Base-by-base conservation (phyloP, 129 eudicot species). In the Dittrichia graveolens region DNA sequence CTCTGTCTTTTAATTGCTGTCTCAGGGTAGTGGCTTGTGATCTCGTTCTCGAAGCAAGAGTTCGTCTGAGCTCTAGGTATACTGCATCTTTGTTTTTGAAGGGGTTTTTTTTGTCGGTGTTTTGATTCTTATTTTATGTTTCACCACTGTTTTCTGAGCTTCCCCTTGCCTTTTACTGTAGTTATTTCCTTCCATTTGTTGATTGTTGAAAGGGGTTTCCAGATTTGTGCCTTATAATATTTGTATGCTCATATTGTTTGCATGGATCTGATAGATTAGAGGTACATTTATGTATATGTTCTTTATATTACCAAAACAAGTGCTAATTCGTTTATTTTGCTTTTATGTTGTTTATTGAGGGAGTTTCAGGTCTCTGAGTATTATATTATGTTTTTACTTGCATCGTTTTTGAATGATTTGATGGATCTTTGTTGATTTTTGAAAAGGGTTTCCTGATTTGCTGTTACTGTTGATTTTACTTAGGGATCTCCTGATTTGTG, bases 11-110 rank as follows among this genome's bases (percentile, higher is more conserved):
- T 7, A 12, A 6, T 46, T 34, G 4, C 6, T 54, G 54, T 61
- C 14, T 48, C 42, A 62, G 62, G 69, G 50, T 31, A 50, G 50
- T 48, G 34, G 71, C 53, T 50, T 34, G 63, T 50, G 44, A 19
- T 50, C 54, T 50, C 40, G 65, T 34, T 41, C 38, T 64, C 56
- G n/a, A 24, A 50, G 37, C 50, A 61, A 18, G 42, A 41, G 40
- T 16, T 48, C n/a, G 14, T 54, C 52, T 31, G 40, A 46, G 44
- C 14, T 71, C 44, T 7, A 72, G 76, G 76, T 72, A 72, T 72
- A 44, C 12, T 1, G 44, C 31, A 7, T 16, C 44, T 3, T 3
- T 5, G 13, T n/a, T 39, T 48, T 18, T 35, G 31, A 37, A 68
- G 31, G 35, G 24, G 8, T 54, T 38, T 6, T 11, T 58, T 6